Evolutionary conservation across 257 asterid species (phyloP), one percentile per base, ranked within the genome.

Genomic region (Solanum etuberosum): DNA sequence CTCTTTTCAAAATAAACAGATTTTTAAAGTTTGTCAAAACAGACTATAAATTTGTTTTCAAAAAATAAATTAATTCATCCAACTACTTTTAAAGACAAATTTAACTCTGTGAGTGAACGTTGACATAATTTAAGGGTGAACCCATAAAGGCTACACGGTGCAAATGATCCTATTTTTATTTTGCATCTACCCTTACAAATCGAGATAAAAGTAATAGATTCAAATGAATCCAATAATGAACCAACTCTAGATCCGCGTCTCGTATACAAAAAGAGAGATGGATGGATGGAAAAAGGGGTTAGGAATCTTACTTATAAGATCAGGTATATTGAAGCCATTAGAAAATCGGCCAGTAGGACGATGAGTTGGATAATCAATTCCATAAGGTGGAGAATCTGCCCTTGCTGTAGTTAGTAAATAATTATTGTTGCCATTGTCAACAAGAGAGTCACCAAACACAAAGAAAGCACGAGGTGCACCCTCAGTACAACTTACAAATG

Each of bases 361-460:
- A 86, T 91, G 98, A 31, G 95, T 90, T 1, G 97, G 98, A 34
- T 90, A 95, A 89, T 95, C 98, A 57, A 95, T 89, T 87, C 98
- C 98, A 40, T 94, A 95, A 25, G 98, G 98, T 4, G 96, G 96
- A 38, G 95, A 89, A 86, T 95, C 98, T 3, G 98, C 98, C 89
- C 98, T 87, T 1, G 98, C 98, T 1, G 93, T 40, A 40, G 97
- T 94, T 84, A 86, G 83, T 40, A 95, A 86, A 87, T 89, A 95
- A 87, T 95, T 95, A 87, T 95, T 95, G 88, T 95, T 95, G 85
- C 98, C 98, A 80, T 92, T 94, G 16, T 95, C 98, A 7, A 95
- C 98, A 14, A 95, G 88, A 1, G 98, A 95, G 59, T 95, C 98
- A 1, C 98, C 98, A 72, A 95, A 95, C 21, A 95, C 95, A 23